Conservation (phyloP, 23 red algal species). For the Gracilaria caudata region DNA sequence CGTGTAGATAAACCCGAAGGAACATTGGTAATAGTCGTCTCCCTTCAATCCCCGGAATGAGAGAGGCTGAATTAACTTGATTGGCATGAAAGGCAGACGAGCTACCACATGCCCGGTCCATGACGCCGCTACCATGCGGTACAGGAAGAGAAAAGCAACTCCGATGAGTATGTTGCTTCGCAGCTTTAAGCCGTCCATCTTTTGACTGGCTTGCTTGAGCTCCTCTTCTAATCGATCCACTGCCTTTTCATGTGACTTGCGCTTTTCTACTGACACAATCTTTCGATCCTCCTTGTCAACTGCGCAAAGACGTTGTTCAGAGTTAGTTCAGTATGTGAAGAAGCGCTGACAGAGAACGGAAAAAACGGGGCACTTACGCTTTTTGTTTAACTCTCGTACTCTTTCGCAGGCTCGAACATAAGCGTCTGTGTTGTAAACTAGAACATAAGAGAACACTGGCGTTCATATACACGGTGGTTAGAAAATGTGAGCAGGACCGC, state of each 20-base stretch:
- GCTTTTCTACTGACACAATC: constrained; percentile 70
- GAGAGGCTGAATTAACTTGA: constrained; percentile 57
- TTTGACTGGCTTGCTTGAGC: constrained; percentile 61
- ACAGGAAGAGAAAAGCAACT: constrained; percentile 57
- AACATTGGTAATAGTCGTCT: constrained; percentile 44
- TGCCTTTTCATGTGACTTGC: constrained; percentile 76
- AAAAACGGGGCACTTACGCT: constrained; percentile 43
- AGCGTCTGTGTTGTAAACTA: constrained; percentile 73
- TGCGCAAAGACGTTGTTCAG: background rate
- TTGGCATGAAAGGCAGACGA: constrained; percentile 76
- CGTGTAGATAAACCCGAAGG: constrained; percentile 80
- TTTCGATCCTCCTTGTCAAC: constrained; percentile 78
- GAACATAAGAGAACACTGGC: constrained; percentile 54
- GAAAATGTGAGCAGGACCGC: background rate
- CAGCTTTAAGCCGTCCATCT: constrained; percentile 46
- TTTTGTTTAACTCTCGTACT: constrained; percentile 62
- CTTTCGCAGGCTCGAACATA: constrained; percentile 52
- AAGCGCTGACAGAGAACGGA: background rate
- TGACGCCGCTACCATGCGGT: constrained; percentile 54
- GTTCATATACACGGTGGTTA: constrained; percentile 3
- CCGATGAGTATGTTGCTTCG: constrained; percentile 51
- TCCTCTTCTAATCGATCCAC: constrained; percentile 77
- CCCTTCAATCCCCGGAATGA: constrained; percentile 66
- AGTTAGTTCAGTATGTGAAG: background rate
- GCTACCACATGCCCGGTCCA: constrained; percentile 69